Percentiles rank a stretch among this genome's conserved stretches.
These are phyloP conservation scores for Fusarium acutatum DNA, from an alignment of 2,329 filamentous ascomycete species.

Conservation along the genomic window DNA sequence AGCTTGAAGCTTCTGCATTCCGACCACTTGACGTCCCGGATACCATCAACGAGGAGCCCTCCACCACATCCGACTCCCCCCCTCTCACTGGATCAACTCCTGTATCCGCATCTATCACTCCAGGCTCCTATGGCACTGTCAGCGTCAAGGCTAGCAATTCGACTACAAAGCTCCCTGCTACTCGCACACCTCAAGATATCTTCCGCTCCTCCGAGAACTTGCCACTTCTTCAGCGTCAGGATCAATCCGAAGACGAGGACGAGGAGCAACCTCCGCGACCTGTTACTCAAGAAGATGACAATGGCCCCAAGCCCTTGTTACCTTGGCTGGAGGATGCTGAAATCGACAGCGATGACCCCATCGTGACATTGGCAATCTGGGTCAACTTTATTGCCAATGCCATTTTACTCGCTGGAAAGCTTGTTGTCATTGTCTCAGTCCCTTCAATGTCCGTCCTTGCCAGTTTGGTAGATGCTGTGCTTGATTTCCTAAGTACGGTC, in stretches of 20 bases:
- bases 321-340: constrained; percentile 77
- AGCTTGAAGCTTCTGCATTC: constrained; percentile 64
- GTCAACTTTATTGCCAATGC: constrained; percentile 84
- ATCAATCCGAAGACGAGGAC: constrained; percentile 56
- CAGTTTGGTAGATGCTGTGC: constrained; percentile 78
- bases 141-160: constrained; percentile 44
- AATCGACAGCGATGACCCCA: constrained; percentile 74
- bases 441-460: constrained; percentile 84
- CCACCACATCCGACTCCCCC: constrained; percentile 42
- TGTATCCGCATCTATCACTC: constrained; percentile 28
- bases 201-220: constrained; percentile 79
- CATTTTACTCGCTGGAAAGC: constrained; percentile 77
- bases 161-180: constrained; percentile 61
- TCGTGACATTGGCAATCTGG: constrained; percentile 89
- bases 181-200: constrained; percentile 84
- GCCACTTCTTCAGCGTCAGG: constrained; percentile 64
- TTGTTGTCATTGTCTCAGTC: constrained; percentile 78
- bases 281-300: constrained; percentile 41
- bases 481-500: constrained; percentile 83
- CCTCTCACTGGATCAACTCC: constrained; percentile 37
- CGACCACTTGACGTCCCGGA: constrained; percentile 69
- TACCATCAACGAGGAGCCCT: constrained; percentile 78
- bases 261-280: constrained; percentile 27
- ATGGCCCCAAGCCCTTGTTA: constrained; percentile 63
- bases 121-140: constrained; percentile 44